phyloP scores from a whole-genome alignment of 192 early-diverging fungal species.

The Coemansia sp. region DNA sequence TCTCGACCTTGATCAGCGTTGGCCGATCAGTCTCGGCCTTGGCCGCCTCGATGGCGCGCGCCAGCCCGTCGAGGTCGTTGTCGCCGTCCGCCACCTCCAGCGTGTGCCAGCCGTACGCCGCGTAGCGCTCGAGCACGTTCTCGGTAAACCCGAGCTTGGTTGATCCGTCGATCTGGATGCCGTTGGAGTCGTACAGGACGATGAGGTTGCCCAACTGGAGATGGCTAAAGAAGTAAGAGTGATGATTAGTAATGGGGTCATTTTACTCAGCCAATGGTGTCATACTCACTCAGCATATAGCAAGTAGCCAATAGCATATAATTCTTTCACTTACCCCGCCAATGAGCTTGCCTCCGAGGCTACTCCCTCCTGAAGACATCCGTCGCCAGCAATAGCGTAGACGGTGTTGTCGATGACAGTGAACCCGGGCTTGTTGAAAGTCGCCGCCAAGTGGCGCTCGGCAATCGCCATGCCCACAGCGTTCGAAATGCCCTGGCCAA shows the following conservation, averaged over 20 bases:
- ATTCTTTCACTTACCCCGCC: conserved; percentile 69
- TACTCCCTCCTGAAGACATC: conserved; percentile 98
- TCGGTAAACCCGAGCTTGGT: conserved; percentile 89
- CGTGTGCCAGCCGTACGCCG: conserved; percentile 95
- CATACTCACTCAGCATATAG: too few species aligned
- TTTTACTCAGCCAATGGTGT: too few species aligned
- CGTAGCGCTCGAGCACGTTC: conserved; percentile 85
- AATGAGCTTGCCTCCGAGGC: conserved; percentile 88
- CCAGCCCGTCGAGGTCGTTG: conserved; percentile 69
- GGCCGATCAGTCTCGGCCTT: conserved; percentile 82
- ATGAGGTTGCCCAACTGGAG: conserved; percentile 93
- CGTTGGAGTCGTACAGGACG: conserved; percentile 95
- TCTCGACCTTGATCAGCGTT: conserved; percentile 85
- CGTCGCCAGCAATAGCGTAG: conserved; percentile 87
- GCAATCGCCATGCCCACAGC: conserved; percentile 94
- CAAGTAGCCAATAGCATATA: neutral
- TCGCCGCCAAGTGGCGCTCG: conserved; percentile 85
- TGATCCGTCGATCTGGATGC: conserved; percentile 93
- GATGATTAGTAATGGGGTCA: conserved; percentile 14
- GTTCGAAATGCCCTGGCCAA: conserved; percentile 91
- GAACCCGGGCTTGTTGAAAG: conserved; percentile 89
- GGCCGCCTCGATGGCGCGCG: conserved; percentile 77
- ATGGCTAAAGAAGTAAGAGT: conserved; percentile 54
- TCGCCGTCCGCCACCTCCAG: conserved; percentile 79
- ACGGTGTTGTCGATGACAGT: conserved; percentile 86